Conservation (phyloP, 306 rosid genomes). For the Vicia villosa region DNA sequence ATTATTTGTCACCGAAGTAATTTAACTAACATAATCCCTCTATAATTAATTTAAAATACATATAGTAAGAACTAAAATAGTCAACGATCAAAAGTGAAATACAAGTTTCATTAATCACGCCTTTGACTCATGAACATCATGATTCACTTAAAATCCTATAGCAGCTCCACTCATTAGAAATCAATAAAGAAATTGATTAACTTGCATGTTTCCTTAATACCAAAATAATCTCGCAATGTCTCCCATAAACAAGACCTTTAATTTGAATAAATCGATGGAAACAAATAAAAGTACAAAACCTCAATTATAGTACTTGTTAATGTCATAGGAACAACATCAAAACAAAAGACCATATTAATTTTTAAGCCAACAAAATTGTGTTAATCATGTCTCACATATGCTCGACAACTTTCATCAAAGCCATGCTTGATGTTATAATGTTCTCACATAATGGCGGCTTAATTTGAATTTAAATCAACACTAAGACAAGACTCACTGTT, state of each 20-base stretch:
- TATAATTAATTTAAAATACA: no score
- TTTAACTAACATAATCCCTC: no score
- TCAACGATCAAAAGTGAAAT: constrained; percentile 12
- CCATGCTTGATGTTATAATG: constrained; percentile 25
- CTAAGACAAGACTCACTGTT: constrained; percentile 9
- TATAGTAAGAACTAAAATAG: not conserved
- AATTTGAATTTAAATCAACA: constrained; percentile 18
- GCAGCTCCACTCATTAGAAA: constrained; percentile 14
- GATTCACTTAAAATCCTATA: not conserved
- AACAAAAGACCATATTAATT: constrained; percentile 36
- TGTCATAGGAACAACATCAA: constrained; percentile 40
- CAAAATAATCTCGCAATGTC: constrained; percentile 26
- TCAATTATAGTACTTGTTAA: constrained; percentile 35
- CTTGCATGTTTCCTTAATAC: constrained; percentile 34
- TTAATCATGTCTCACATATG: constrained; percentile 37
- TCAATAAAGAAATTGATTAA: constrained; percentile 23
- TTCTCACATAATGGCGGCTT: not conserved
- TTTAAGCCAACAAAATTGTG: constrained; percentile 36
- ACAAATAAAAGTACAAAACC: constrained; percentile 38
- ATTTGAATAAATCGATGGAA: constrained; percentile 27
- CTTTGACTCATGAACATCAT: not conserved
- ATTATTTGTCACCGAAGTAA: no score
- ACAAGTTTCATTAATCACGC: constrained; percentile 31
- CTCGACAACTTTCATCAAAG: constrained; percentile 39
- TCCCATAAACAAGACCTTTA: constrained; percentile 33